Conservation (phyloP, 2,329 filamentous ascomycete species). For the Xylaria digitata region DNA sequence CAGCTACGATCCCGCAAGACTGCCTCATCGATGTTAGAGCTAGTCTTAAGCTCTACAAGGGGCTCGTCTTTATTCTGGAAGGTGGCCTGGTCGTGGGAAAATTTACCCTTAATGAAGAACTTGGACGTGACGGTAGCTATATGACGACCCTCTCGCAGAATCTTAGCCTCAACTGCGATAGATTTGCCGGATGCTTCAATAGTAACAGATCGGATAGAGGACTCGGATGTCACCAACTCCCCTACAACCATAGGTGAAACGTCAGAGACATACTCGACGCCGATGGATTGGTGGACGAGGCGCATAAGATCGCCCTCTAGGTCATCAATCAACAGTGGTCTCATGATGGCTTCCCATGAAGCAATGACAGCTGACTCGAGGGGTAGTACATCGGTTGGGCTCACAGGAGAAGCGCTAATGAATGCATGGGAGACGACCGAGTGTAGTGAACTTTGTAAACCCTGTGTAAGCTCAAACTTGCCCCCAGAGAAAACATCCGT, state of each 20-base stretch:
- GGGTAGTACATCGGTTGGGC: slow-evolving; percentile 85
- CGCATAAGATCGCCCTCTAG: slow-evolving; percentile 97
- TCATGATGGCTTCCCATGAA: slow-evolving; percentile 98
- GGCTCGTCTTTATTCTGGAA: slow-evolving; percentile 32
- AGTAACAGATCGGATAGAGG: slow-evolving; percentile 95
- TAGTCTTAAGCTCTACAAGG: slow-evolving; percentile 27
- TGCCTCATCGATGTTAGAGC: slow-evolving; percentile 27
- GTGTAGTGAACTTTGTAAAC: slow-evolving; percentile 79
- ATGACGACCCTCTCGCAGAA: slow-evolving; percentile 27
- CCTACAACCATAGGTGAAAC: slow-evolving; percentile 95
- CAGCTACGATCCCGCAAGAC: slow-evolving; percentile 33
- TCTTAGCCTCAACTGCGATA: slow-evolving; percentile 30
- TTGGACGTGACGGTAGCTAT: slow-evolving; percentile 35
- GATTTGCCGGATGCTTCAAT: slow-evolving; percentile 76
- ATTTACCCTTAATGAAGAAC: slow-evolving; percentile 38
- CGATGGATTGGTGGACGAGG: slow-evolving; percentile 95
- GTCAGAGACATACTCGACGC: slow-evolving; percentile 97
- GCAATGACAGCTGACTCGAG: slow-evolving; percentile 99
- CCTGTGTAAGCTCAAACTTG: slow-evolving; percentile 24
- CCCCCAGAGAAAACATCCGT: slow-evolving; percentile 28
- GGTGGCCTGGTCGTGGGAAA: slow-evolving; percentile 25
- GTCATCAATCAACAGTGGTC: slow-evolving; percentile 96
- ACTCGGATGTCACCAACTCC: slow-evolving; percentile 89
- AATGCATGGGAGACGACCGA: slow-evolving; percentile 97
- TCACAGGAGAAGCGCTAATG: slow-evolving; percentile 86